Evolutionary conservation across 176 grass and related monocot species (phyloP).

Genomic region (Hsuehochloa calcarea): DNA sequence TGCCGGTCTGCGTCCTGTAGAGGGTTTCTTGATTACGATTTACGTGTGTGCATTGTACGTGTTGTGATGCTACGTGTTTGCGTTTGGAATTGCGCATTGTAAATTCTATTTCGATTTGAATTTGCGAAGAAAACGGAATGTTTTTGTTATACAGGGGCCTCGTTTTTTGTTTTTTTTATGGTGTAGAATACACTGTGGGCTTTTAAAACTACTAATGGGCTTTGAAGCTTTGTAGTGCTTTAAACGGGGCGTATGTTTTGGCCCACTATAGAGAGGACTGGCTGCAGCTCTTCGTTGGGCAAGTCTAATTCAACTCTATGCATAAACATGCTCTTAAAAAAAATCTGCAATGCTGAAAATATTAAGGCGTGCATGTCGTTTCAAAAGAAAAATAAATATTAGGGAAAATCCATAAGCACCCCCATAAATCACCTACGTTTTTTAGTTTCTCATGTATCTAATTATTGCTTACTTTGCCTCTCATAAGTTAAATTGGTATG

Average conservation of each 20-base stretch:
- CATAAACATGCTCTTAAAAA: neutral
- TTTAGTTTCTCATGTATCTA: too few species aligned
- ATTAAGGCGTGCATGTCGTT: neutral
- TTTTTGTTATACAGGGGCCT: neutral
- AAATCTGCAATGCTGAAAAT: neutral
- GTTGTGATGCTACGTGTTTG: conserved; percentile 1
- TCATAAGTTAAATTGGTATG: too few species aligned
- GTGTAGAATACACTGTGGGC: neutral
- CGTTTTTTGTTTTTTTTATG: neutral
- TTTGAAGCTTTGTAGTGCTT: neutral
- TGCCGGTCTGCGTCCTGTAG: conserved; percentile 53
- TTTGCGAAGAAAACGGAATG: neutral
- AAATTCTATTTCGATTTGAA: conserved; percentile 41
- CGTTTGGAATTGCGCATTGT: conserved; percentile 25
- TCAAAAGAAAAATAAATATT: neutral
- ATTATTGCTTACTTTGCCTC: too few species aligned
- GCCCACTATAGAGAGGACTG: neutral
- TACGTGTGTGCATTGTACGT: neutral
- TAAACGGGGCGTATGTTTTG: neutral
- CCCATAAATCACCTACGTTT: too few species aligned
- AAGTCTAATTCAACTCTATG: neutral
- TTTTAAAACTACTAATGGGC: neutral
- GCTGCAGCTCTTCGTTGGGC: neutral
- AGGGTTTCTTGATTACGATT: neutral
- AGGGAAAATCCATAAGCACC: too few species aligned